Evolutionary conservation across 2,329 filamentous ascomycete species (phyloP), one percentile per base, ranked within the genome.

Genomic region (Zalaria obscura): DNA sequence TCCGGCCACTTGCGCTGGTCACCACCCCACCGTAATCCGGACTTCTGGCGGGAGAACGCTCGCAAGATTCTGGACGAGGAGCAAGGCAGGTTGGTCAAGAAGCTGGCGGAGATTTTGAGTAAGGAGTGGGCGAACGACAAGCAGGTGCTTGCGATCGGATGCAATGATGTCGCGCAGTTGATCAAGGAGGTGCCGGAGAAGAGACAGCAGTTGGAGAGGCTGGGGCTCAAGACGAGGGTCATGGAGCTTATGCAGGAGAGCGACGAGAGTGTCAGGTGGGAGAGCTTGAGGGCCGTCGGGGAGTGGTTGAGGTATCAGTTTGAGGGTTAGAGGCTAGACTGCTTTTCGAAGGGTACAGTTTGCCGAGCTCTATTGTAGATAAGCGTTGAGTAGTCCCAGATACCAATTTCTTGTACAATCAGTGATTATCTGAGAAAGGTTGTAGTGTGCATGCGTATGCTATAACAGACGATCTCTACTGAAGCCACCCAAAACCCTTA

Each of bases 211-310:
- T 70, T 94, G 52, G 88, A 95, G 67, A 87, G 80, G 65, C 62
- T 87, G 35, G 86, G 86, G 0, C 63, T 95, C 48, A 95, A 95
- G 73, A 76, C 75, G 11, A 73, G 85, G 50, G 80, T 94, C 46
- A 93, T 95, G 87, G 83, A 87, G 65, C 69, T 95, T 55, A 95
- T 95, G 88, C 79, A 77, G 54, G 85, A 93, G 56, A 72, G 78
- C 44, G 86, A 94, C 54, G 87, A 94, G 67, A 80, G 77, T 45
- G 85, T 95, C 37, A 73, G 88, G 56, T 95, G 87, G 86, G 88
- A 95, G 69, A 91, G 84, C 62, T 65, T 95, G 65, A 77, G 82
- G 54, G 87, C 88, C 10, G 76, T 95, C 34, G 80, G 80, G 18
- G 80, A 82, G 59, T 85, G 80, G 78, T 61, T 85, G 59, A 72